Evolutionary conservation across 805 yeast genomes (phyloP).

Genomic region (Ogataea polymorpha): DNA sequence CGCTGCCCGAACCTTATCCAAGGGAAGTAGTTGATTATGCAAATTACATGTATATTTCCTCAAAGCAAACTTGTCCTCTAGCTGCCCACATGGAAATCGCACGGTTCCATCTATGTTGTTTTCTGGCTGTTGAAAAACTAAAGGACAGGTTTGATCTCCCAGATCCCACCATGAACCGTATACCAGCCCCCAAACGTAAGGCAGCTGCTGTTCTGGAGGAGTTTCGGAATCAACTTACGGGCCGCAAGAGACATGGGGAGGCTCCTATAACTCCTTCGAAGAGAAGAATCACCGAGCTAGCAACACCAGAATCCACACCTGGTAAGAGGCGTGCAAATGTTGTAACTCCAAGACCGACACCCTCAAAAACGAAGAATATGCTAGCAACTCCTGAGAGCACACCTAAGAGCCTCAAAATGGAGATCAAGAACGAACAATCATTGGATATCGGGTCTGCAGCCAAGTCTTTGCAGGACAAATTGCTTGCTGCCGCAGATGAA

Average conservation of each 20-base stretch:
- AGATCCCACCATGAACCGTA: constrained; percentile 44
- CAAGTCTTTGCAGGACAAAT: constrained; percentile 16
- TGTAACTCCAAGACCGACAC: neutral
- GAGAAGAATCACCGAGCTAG: constrained; percentile 9
- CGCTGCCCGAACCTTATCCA: constrained; percentile 44
- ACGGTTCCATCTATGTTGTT: constrained; percentile 66
- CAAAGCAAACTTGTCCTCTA: constrained; percentile 46
- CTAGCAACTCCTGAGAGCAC: constrained; percentile 21
- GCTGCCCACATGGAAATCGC: constrained; percentile 59
- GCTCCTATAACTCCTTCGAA: constrained; percentile 28
- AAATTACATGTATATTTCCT: constrained; percentile 47
- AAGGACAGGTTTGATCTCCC: constrained; percentile 43
- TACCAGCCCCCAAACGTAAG: constrained; percentile 54
- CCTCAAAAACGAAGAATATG: constrained; percentile 1
- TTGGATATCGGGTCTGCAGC: constrained; percentile 5
- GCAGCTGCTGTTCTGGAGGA: constrained; percentile 42
- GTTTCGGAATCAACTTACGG: constrained; percentile 39
- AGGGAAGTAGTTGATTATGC: constrained; percentile 38
- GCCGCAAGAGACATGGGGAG: constrained; percentile 4
- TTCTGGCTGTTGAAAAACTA: constrained; percentile 52
- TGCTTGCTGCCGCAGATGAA: constrained; percentile 19
- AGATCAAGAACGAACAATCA: neutral
- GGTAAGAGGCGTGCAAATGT: constrained; percentile 5
- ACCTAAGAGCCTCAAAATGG: constrained; percentile 7
- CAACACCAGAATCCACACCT: constrained; percentile 21